These are phyloP conservation scores for Fagopyrum homotropicum DNA, from an alignment of 148 eudicot species.

Conservation along the genomic window DNA sequence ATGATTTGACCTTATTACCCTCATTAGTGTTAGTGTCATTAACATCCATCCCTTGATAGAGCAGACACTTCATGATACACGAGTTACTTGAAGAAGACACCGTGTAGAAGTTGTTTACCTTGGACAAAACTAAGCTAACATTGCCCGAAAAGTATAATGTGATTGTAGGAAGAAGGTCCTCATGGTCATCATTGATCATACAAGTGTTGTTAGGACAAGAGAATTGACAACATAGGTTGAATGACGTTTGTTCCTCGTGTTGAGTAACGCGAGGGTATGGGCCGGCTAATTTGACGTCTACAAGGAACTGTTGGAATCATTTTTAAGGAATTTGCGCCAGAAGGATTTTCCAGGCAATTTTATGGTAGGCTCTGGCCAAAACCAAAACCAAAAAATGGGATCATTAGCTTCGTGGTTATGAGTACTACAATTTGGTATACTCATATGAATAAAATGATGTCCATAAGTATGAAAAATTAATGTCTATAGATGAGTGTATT, in stretches of 20 bases:
- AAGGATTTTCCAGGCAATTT: no score
- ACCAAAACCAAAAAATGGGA: no score
- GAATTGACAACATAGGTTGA: slow-evolving; percentile 44
- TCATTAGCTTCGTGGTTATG: no score
- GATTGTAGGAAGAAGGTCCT: slow-evolving; percentile 28
- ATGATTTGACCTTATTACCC: no score
- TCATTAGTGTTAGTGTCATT: no score
- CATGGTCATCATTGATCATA: not conserved
- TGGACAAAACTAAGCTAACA: slow-evolving; percentile 38
- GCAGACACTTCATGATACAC: slow-evolving; percentile 38
- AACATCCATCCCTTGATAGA: slow-evolving; percentile 44
- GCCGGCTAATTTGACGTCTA: slow-evolving; percentile 20
- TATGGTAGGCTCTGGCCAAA: no score
- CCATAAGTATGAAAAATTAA: no score
- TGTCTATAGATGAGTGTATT: no score
- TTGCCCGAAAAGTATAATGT: slow-evolving; percentile 50
- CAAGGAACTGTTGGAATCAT: slow-evolving; percentile 12
- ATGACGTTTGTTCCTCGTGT: slow-evolving; percentile 34
- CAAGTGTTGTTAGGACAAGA: slow-evolving; percentile 36
- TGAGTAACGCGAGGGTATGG: slow-evolving; percentile 38
- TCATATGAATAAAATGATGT: no score
- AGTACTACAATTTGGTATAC: no score
- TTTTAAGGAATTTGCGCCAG: no score
- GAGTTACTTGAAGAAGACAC: slow-evolving; percentile 36
- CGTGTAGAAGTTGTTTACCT: slow-evolving; percentile 39